Percentiles rank a stretch among this genome's conserved stretches.
Conservation (phyloP, 345 rosid genomes). For the Heritiera littoralis region DNA sequence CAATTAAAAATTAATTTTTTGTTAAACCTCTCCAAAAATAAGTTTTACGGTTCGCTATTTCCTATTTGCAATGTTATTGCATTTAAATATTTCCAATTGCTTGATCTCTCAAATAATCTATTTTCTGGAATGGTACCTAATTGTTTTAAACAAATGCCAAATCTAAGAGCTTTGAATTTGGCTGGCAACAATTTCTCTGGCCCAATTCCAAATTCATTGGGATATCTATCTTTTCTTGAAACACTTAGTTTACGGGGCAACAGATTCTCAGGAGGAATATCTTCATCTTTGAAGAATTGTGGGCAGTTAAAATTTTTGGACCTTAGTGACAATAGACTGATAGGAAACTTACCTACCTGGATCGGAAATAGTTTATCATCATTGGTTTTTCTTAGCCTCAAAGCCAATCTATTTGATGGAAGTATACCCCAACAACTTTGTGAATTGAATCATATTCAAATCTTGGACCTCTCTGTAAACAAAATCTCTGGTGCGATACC, state of each 20-base stretch:
- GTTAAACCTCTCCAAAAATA: background rate
- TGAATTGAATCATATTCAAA: background rate
- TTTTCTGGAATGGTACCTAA: background rate
- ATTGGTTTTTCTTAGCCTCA: background rate
- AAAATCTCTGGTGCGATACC: background rate
- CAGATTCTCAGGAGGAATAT: background rate
- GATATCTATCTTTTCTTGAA: background rate
- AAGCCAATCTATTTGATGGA: background rate
- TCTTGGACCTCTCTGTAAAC: background rate
- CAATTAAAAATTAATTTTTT: background rate
- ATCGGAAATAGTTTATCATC: too few species aligned
- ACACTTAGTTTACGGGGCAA: background rate
- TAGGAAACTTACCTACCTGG: background rate
- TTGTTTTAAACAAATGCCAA: background rate
- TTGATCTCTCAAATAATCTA: conserved; percentile 1
- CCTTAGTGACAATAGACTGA: background rate
- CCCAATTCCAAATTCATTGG: background rate
- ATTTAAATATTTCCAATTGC: too few species aligned
- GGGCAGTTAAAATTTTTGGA: background rate
- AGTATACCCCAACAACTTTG: background rate
- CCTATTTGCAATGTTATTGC: too few species aligned
- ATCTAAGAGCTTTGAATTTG: background rate
- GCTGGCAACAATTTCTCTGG: background rate
- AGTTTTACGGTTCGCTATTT: background rate
- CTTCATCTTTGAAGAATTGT: background rate